phyloP scores from a whole-genome alignment of 2,329 filamentous ascomycete genomes.

The Neonectria sp. region DNA sequence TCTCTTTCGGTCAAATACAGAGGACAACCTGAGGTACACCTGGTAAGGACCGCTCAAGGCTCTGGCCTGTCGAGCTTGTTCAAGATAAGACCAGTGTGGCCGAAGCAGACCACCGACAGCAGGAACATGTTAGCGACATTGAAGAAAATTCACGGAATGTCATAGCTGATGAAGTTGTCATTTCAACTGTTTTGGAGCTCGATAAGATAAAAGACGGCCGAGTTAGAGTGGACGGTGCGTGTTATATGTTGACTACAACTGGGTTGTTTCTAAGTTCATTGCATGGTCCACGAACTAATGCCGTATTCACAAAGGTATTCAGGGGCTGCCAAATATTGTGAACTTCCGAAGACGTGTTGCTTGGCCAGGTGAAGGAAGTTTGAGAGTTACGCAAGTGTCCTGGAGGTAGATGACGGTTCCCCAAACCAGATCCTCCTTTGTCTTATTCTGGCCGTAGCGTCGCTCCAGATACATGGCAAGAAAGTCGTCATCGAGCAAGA shows the following conservation, averaged over 20 bases:
- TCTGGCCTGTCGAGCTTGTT: too few species aligned
- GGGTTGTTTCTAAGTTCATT: conserved; percentile 30
- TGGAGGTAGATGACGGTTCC: conserved; percentile 41
- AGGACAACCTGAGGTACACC: too few species aligned
- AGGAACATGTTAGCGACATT: too few species aligned
- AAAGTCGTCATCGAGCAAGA: conserved; percentile 73
- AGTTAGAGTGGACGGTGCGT: background rate
- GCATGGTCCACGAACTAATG: conserved; percentile 27
- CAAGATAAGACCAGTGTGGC: too few species aligned
- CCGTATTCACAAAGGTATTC: conserved; percentile 34
- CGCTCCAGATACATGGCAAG: conserved; percentile 27
- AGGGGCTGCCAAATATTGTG: conserved; percentile 18
- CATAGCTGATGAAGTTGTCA: too few species aligned
- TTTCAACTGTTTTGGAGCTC: too few species aligned
- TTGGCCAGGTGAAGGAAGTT: conserved; percentile 16
- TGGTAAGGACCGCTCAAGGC: too few species aligned
- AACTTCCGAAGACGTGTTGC: background rate
- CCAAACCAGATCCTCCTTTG: conserved; percentile 41
- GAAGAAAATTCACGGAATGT: too few species aligned
- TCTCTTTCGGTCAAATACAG: too few species aligned
- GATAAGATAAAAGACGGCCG: too few species aligned
- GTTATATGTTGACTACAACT: conserved; percentile 22
- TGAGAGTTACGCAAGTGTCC: conserved; percentile 27
- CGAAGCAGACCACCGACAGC: too few species aligned
- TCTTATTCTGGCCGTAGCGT: conserved; percentile 30